These are phyloP conservation scores for Talaromyces sp. DNA, from an alignment of 2,329 filamentous ascomycete species.

Conservation along the genomic window DNA sequence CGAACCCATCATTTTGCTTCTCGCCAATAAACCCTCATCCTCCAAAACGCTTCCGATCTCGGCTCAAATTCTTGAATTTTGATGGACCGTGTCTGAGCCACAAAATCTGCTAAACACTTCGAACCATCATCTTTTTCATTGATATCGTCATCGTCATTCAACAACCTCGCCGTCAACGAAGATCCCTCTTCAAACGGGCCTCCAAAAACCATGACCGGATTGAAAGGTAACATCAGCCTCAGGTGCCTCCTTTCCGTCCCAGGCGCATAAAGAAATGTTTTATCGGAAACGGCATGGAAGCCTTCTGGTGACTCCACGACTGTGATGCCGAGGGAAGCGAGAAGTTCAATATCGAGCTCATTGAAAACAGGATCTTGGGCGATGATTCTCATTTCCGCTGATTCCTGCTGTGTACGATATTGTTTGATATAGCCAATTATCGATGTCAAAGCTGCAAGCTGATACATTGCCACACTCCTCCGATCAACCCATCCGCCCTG, in stretches of 20 bases:
- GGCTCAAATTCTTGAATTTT: constrained; percentile 11
- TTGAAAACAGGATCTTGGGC: constrained; percentile 55
- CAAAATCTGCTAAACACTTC: neutral
- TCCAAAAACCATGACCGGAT: constrained; percentile 58
- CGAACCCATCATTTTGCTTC: neutral
- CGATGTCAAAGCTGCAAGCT: constrained; percentile 37
- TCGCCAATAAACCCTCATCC: constrained; percentile 18
- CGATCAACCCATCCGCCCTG: constrained; percentile 44
- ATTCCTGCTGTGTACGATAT: neutral
- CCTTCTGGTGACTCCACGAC: constrained; percentile 50
- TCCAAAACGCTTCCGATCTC: constrained; percentile 15
- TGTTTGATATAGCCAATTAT: constrained; percentile 24
- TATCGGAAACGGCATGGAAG: constrained; percentile 48
- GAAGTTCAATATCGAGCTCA: constrained; percentile 36
- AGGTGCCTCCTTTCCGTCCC: constrained; percentile 55
- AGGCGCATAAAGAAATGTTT: constrained; percentile 59
- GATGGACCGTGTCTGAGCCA: neutral
- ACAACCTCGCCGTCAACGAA: neutral
- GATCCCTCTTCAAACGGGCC: constrained; percentile 38
- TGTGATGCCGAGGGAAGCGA: constrained; percentile 35
- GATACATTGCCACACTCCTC: constrained; percentile 39
- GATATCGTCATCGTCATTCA: neutral
- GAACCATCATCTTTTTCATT: neutral
- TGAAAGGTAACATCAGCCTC: constrained; percentile 46
- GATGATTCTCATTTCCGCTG: constrained; percentile 36